Base-by-base conservation (phyloP, 2,329 filamentous ascomycete species). In the Nothophaeocryptopus gaeumannii region DNA sequence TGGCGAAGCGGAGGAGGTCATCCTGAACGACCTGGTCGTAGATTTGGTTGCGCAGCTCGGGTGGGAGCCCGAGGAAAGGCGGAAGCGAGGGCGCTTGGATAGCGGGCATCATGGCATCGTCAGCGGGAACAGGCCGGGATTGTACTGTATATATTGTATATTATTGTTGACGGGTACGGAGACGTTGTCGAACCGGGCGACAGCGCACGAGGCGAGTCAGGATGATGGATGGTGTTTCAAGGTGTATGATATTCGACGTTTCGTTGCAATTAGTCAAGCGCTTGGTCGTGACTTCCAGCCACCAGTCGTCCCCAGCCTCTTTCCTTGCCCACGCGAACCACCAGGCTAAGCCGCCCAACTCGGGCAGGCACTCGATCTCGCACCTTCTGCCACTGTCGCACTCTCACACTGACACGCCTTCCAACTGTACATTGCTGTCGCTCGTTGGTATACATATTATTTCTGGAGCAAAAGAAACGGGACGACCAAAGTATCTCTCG, bases 21-120 rank as follows among this genome's bases (percentile, higher is more conserved):
- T 50, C 42, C 5, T 32, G 16, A n/a, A 49, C 43, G 44, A 51
- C 36, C 30, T 53, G 32, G 12, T 50, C 38, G 41, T 55, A 57
- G 16, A 55, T 43, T 29, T 35, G 32, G 10, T 44, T 34, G 16
- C 51, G 47, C 15, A 59, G 41, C 42, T 57, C 56, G 16, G 51
- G 30, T 20, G 56, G 56, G 38, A 59, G 45, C 5, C 37, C 16
- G 29, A 54, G 47, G 14, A 52, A 34, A 29, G 49, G 40, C 26
- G 36, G 41, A 16, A 37, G 31, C 11, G 31, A 14, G 9, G 48
- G 8, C 15, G 29, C 11, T 30, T 29, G n/a, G n/a, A n/a, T n/a
- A n/a, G n/a, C 13, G 13, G 26, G 14, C 26, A 33, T 42, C n/a
- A 31, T 42, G 29, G 11, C 39, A 13, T 42, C 20, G 20, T 26